Conservation (phyloP, 441 rosid species). For the Pelargonium fulgidum region DNA sequence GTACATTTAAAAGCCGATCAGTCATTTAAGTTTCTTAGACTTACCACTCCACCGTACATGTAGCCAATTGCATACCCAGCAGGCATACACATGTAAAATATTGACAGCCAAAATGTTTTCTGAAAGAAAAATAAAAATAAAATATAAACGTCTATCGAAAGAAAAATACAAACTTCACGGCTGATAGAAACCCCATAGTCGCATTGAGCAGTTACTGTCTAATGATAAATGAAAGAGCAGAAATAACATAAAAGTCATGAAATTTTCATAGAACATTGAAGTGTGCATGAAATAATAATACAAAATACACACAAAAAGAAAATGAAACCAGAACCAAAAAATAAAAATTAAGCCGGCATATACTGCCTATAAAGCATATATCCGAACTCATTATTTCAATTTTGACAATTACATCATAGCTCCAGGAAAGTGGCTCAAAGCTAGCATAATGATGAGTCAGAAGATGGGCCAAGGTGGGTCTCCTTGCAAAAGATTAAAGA, state of each 20-base stretch:
- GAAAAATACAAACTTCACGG: background rate
- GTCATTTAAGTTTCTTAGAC: constrained; percentile 15
- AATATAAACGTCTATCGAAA: background rate
- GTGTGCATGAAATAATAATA: background rate
- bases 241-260: background rate
- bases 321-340: background rate
- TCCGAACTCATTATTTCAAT: background rate
- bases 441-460: background rate
- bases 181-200: background rate
- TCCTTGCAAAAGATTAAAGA: background rate
- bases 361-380: background rate
- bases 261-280: background rate
- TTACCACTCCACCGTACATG: constrained; percentile 80
- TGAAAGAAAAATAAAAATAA: constrained; percentile 26
- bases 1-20: background rate
- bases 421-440: constrained; percentile 2
- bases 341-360: background rate
- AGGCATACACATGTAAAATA: constrained; percentile 96
- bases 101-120: constrained; percentile 87
- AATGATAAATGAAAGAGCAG: background rate
- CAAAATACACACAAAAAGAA: background rate
- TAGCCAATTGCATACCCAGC: constrained; percentile 89
- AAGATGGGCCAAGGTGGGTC: background rate
- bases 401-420: background rate
- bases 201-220: constrained; percentile 3